Percentiles rank a stretch among this genome's conserved stretches.
These are phyloP conservation scores for Phytophthora hibernalis DNA, from an alignment of 352 stramenopile species.

Conservation along the genomic window DNA sequence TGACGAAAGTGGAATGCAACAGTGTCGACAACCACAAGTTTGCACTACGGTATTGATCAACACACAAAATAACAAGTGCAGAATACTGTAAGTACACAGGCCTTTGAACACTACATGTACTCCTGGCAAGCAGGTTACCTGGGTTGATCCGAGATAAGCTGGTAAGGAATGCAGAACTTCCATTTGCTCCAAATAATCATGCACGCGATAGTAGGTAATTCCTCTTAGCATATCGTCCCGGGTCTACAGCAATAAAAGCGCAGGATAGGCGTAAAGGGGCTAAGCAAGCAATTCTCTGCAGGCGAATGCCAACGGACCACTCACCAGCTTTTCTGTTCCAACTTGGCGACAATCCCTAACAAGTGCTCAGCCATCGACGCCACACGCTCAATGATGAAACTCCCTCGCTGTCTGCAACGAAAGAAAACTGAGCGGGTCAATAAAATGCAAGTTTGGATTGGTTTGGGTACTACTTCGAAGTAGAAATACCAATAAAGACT, in stretches of 20 bases:
- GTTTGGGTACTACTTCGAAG: not conserved
- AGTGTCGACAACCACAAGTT: conserved; percentile 93
- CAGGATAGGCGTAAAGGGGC: not conserved
- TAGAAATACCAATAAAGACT: conserved; percentile 69
- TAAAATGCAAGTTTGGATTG: not conserved
- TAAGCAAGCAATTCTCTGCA: not conserved
- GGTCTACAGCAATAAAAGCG: conserved; percentile 33
- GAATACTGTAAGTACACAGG: not conserved
- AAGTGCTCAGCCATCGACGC: conserved; percentile 86
- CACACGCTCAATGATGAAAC: conserved; percentile 91
- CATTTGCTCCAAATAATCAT: conserved; percentile 91
- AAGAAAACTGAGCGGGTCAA: not conserved
- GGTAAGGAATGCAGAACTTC: conserved; percentile 85
- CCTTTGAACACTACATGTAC: not conserved
- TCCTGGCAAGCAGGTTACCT: conserved; percentile 30
- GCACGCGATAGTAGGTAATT: conserved; percentile 79
- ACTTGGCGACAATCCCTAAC: conserved; percentile 62
- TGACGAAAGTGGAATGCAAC: conserved; percentile 95
- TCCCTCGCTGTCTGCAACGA: conserved; percentile 87
- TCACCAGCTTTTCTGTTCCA: conserved; percentile 40
- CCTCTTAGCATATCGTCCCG: conserved; percentile 85
- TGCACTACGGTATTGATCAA: conserved; percentile 51
- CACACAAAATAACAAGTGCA: not conserved
- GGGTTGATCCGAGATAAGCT: conserved; percentile 51
- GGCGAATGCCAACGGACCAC: not conserved